Evolutionary conservation across 2,329 filamentous ascomycete genomes (phyloP).

Genomic region (Alternaria conjuncta): DNA sequence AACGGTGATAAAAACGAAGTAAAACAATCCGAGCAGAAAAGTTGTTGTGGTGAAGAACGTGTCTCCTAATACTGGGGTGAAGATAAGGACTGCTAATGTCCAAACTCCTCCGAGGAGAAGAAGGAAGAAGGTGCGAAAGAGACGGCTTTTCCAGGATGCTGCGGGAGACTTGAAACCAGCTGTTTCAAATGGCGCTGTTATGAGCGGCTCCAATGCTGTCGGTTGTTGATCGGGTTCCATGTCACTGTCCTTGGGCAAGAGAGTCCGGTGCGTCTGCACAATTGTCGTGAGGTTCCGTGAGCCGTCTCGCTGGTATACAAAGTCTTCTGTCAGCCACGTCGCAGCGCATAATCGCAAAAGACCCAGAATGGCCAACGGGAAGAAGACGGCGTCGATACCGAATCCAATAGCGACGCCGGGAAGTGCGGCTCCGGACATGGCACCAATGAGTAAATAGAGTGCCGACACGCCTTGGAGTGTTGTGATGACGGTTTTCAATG

Average conservation of each 20-base stretch:
- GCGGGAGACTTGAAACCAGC: background rate
- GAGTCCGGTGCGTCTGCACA: background rate
- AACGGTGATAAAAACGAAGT: background rate
- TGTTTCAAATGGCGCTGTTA: background rate
- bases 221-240: background rate
- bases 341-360: constrained; percentile 19
- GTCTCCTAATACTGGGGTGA: background rate
- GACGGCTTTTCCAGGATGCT: background rate
- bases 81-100: background rate
- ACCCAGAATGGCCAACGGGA: constrained; percentile 17
- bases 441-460: constrained; percentile 10
- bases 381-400: constrained; percentile 12
- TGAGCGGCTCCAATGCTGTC: background rate
- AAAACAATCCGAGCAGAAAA: background rate
- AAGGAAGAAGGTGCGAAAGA: background rate
- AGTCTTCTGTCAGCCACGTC: constrained; percentile 22
- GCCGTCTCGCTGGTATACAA: constrained; percentile 2
- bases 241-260: background rate
- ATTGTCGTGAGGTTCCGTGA: background rate
- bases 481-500: constrained; percentile 20
- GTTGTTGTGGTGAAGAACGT: background rate
- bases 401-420: background rate
- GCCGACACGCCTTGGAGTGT: constrained; percentile 21
- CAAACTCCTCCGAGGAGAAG: background rate
- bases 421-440: background rate